These are phyloP conservation scores for Paspalum notatum DNA, from an alignment of 176 grass and related monocot genomes.

Conservation along the genomic window DNA sequence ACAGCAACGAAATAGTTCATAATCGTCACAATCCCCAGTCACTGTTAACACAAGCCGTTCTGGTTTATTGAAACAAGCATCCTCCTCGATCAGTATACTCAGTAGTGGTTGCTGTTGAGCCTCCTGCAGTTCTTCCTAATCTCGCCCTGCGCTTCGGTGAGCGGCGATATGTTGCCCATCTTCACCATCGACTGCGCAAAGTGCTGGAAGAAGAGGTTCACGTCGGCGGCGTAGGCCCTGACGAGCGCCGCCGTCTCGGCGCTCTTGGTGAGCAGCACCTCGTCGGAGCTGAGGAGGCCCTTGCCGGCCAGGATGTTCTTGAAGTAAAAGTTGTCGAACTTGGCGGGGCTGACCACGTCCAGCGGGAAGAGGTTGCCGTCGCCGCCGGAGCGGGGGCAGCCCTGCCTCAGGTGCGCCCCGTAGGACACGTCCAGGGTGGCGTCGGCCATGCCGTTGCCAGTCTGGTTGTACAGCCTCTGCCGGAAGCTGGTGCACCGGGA, in stretches of 20 bases:
- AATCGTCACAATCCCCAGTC: too few species aligned
- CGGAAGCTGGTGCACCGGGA: slow-evolving; percentile 85
- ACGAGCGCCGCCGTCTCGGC: slow-evolving; percentile 55
- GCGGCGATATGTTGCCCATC: slow-evolving; percentile 79
- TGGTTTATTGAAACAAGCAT: not conserved
- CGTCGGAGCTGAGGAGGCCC: slow-evolving; percentile 77
- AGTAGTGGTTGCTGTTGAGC: slow-evolving; percentile 50
- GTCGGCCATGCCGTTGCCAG: slow-evolving; percentile 61
- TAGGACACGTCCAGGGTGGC: slow-evolving; percentile 51
- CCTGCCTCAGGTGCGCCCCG: slow-evolving; percentile 43
- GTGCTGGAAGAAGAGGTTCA: slow-evolving; percentile 69
- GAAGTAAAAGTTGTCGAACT: slow-evolving; percentile 88
- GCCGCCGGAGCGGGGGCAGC: slow-evolving; percentile 66
- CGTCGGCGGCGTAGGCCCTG: slow-evolving; percentile 60
- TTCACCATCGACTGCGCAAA: slow-evolving; percentile 80
- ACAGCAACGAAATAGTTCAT: not conserved
- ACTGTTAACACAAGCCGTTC: not conserved
- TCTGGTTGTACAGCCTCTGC: slow-evolving; percentile 89
- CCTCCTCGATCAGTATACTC: not conserved
- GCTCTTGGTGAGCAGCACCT: slow-evolving; percentile 72
- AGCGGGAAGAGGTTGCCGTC: slow-evolving; percentile 86
- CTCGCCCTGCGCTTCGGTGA: slow-evolving; percentile 59
- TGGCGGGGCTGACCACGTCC: slow-evolving; percentile 54
- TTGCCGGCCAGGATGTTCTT: slow-evolving; percentile 61
- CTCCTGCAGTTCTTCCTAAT: slow-evolving; percentile 92